Evolutionary conservation across 2,329 filamentous ascomycete species (phyloP), one percentile per base, ranked within the genome.

Genomic region (Penicillium sp.): DNA sequence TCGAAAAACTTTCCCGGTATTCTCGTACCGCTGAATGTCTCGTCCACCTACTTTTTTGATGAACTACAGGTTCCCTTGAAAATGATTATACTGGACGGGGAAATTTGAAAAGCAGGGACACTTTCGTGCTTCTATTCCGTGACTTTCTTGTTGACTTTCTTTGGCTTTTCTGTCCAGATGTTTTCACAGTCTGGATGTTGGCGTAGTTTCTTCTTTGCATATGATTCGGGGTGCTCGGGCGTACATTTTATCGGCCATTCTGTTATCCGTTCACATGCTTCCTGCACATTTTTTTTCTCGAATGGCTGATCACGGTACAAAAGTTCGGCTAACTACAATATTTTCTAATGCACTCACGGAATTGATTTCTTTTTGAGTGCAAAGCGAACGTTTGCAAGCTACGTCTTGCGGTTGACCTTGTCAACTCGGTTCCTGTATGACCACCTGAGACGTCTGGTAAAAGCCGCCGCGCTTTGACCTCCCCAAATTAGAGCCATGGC

Each of bases 1-100:
- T 54, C 74, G 76, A 45, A 77, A 76, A 63, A 76, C 70, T 9
- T 78, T 77, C 53, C 75, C 76, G 22, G 63, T 70, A 8, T 68
- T 76, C 40, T 68, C 68, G 36, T 75, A 71, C 53, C 68, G 75
- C 48, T 78, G 57, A 72, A 13, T 13, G 18, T 38, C 18, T 38
- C 9, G 10, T 36, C 16, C 9, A 20, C 18, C 16, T 5, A 20
- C 10, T 38, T 20, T 5, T 14, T 20, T 20, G 4, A 4, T 38
- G 10, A 13, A 13, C 16, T 11, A 13, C 11, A 20, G 8, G 35
- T 18, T 20, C 18, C 20, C 3, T 38, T 4, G 10, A 18, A 38
- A 11, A 9, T 14, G 10, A 38, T 10, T 20, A 9, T 5, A 36
- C 16, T 18, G 9, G 4, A 18, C 18, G 13, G 9, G 31, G 8